Conservation (phyloP, 202 grass and related monocot species). For the Tripidium arundinaceum region DNA sequence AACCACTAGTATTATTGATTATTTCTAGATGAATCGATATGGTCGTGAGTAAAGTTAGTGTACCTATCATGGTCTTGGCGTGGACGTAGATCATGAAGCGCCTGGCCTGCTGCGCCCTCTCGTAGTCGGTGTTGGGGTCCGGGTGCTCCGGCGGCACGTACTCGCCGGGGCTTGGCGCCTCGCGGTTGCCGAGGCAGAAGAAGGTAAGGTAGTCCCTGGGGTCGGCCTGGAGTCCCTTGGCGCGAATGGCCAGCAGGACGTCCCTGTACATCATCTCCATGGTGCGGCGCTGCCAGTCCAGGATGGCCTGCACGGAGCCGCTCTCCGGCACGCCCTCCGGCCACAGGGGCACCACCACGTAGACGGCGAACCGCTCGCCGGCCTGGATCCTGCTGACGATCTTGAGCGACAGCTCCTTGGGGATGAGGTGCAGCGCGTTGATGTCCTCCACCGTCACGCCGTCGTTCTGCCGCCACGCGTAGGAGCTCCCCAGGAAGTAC, state of each 20-base stretch:
- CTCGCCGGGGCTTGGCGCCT: not conserved
- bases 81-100: not conserved
- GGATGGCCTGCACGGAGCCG: not conserved
- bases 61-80: constrained; percentile 26
- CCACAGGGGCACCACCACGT: constrained; percentile 50
- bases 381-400: constrained; percentile 46
- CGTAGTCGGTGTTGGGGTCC: not conserved
- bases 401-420: constrained; percentile 58
- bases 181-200: not conserved
- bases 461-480: no score
- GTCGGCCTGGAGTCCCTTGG: not conserved
- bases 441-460: no score
- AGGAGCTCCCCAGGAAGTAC: constrained; percentile 52
- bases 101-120: not conserved
- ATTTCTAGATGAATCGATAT: no score
- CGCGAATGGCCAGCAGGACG: not conserved
- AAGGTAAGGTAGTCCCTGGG: not conserved
- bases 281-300: not conserved
- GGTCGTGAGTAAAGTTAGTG: not conserved
- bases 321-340: not conserved
- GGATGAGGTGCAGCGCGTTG: constrained; percentile 38
- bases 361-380: constrained; percentile 40
- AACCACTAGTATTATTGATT: no score
- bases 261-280: not conserved
- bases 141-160: not conserved